Conservation (phyloP, 805 yeast species). For the Saccharomycopsis fodiens region DNA sequence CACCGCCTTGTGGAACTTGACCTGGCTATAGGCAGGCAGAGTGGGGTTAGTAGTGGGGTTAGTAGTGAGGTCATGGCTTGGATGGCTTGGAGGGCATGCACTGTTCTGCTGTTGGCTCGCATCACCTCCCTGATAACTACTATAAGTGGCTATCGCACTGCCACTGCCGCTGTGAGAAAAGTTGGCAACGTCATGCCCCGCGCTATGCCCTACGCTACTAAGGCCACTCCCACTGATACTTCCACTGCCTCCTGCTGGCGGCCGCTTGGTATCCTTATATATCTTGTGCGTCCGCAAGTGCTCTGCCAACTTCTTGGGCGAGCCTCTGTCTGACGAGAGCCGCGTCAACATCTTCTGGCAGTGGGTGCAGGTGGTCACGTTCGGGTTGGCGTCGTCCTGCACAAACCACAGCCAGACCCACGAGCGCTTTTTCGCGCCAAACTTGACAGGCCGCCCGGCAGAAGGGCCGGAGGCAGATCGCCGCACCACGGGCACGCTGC, state of each 20-base stretch:
- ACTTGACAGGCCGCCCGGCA: too few species aligned
- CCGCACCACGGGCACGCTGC: too few species aligned
- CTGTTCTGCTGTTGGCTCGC: too few species aligned
- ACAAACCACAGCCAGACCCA: constrained; percentile 62
- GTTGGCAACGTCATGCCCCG: neutral
- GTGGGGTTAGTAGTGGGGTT: too few species aligned
- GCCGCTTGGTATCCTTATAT: constrained; percentile 33
- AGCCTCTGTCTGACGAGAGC: constrained; percentile 46
- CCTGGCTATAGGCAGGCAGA: constrained; percentile 31
- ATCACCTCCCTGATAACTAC: neutral
- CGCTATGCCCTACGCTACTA: neutral
- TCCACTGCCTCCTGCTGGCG: constrained; percentile 6
- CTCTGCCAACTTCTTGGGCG: constrained; percentile 51
- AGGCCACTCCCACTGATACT: neutral
- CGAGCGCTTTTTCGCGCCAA: constrained; percentile 53
- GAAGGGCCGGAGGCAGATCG: too few species aligned
- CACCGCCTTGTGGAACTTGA: constrained; percentile 43
- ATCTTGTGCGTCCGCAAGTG: constrained; percentile 50
- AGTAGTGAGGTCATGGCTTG: constrained; percentile 11
- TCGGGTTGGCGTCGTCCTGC: constrained; percentile 41
- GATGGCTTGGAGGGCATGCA: too few species aligned
- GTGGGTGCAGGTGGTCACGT: constrained; percentile 45
- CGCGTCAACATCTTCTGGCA: constrained; percentile 44
- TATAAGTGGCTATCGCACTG: neutral
- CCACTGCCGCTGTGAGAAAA: constrained; percentile 11